Evolutionary conservation across 2,329 filamentous ascomycete genomes (phyloP).

Genomic region (Pezicula carpinea): DNA sequence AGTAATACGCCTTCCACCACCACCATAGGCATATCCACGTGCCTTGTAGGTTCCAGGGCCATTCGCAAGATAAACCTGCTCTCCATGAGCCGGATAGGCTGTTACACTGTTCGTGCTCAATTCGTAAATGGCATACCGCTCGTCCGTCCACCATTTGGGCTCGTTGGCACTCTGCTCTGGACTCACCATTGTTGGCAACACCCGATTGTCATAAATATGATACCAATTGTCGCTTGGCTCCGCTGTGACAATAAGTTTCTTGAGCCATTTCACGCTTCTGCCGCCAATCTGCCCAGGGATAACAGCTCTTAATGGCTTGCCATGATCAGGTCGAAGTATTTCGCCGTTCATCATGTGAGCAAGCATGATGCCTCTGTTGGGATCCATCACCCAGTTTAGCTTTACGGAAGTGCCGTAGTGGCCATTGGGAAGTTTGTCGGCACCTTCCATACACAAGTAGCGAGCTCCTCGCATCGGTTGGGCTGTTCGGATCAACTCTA

Average conservation of each 20-base stretch:
- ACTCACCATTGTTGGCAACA: slow-evolving; percentile 79
- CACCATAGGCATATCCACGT: slow-evolving; percentile 82
- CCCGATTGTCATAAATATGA: slow-evolving; percentile 89
- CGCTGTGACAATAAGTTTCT: slow-evolving; percentile 71
- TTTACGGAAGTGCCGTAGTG: slow-evolving; percentile 86
- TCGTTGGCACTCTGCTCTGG: slow-evolving; percentile 75
- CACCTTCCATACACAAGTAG: slow-evolving; percentile 89
- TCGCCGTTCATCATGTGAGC: slow-evolving; percentile 91
- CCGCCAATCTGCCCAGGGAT: slow-evolving; percentile 91
- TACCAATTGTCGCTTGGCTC: slow-evolving; percentile 90
- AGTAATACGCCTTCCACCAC: slow-evolving; percentile 78
- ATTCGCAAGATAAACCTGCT: slow-evolving; percentile 50
- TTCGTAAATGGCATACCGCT: slow-evolving; percentile 90
- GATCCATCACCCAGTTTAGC: slow-evolving; percentile 82
- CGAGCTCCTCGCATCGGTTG: slow-evolving; percentile 64
- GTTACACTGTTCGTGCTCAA: slow-evolving; percentile 82
- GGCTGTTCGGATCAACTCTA: slow-evolving; percentile 64
- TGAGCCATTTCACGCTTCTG: slow-evolving; percentile 90
- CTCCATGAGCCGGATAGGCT: slow-evolving; percentile 75
- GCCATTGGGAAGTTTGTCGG: slow-evolving; percentile 82
- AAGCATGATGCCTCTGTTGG: slow-evolving; percentile 78
- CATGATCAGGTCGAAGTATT: slow-evolving; percentile 74
- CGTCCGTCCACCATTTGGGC: slow-evolving; percentile 78
- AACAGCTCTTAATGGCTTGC: slow-evolving; percentile 74
- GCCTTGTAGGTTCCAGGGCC: slow-evolving; percentile 54